Percentiles rank a stretch among this genome's conserved stretches.
phyloP scores from a whole-genome alignment of 2,329 filamentous ascomycete species.

The Westerdykella aurantiaca region DNA sequence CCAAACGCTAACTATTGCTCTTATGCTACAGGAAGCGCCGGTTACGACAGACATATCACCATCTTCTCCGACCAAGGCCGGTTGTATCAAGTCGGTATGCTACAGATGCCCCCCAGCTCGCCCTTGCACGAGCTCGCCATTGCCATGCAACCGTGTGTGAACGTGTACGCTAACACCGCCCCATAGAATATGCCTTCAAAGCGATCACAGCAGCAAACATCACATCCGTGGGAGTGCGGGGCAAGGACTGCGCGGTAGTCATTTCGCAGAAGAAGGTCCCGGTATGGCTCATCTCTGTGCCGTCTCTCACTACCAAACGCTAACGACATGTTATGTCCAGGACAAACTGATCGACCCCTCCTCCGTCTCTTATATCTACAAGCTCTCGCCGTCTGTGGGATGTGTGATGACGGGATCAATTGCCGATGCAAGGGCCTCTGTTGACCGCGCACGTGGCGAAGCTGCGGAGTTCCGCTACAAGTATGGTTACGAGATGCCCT shows the following conservation, averaged over 20 bases:
- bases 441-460: conserved; percentile 88
- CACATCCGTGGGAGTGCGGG: conserved; percentile 91
- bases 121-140: background rate
- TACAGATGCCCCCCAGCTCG: conserved; percentile 3
- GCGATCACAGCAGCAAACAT: conserved; percentile 99
- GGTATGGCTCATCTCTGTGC: conserved; percentile 52
- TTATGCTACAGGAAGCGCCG: conserved; percentile 41
- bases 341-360: conserved; percentile 98
- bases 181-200: conserved; percentile 98
- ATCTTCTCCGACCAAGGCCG: conserved; percentile 99
- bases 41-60: conserved; percentile 98
- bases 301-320: background rate
- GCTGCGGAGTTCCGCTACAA: conserved; percentile 98
- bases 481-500: conserved; percentile 98
- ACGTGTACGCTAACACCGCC: conserved; percentile 17
- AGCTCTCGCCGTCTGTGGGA: conserved; percentile 89
- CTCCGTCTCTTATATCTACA: conserved; percentile 96
- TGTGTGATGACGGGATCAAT: conserved; percentile 99
- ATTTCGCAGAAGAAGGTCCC: conserved; percentile 99
- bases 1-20: conserved; percentile 25
- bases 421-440: conserved; percentile 89
- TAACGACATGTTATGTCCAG: conserved; percentile 43
- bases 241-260: conserved; percentile 95
- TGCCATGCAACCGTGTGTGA: background rate
- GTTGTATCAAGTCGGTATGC: conserved; percentile 97